phyloP scores from a whole-genome alignment of 768 basidiomycete species.

The Thelephora ganbajun region DNA sequence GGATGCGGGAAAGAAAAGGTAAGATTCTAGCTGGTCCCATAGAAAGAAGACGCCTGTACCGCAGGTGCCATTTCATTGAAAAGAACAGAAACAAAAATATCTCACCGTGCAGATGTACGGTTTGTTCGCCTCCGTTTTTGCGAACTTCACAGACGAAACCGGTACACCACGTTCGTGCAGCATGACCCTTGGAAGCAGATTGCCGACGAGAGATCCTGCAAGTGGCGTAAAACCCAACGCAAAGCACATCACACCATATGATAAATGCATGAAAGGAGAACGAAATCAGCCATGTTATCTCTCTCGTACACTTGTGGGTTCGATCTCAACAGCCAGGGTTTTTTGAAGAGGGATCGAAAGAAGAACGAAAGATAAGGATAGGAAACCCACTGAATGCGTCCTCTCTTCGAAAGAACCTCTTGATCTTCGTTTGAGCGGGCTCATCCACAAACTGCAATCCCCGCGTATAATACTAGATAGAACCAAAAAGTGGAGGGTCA shows the following conservation, averaged over 20 bases:
- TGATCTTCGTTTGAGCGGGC: constrained; percentile 40
- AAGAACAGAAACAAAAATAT: constrained; percentile 5
- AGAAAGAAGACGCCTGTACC: too few species aligned
- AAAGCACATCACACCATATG: background rate
- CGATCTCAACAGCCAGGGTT: background rate
- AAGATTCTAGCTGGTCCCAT: too few species aligned
- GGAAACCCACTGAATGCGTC: constrained; percentile 59
- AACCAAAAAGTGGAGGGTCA: constrained; percentile 1
- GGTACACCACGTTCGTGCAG: constrained; percentile 44
- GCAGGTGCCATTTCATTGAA: background rate
- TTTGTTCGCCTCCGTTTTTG: constrained; percentile 50
- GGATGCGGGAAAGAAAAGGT: too few species aligned
- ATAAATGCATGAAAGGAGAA: too few species aligned
- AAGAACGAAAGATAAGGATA: background rate
- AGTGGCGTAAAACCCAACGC: background rate
- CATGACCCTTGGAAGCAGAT: constrained; percentile 55
- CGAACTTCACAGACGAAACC: constrained; percentile 34
- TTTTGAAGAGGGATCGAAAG: background rate
- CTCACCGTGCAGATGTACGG: constrained; percentile 49
- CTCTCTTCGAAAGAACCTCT: constrained; percentile 52
- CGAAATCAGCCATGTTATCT: too few species aligned
- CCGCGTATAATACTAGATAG: constrained; percentile 42
- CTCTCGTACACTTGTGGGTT: too few species aligned
- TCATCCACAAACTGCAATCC: constrained; percentile 46
- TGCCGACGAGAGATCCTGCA: constrained; percentile 63